Evolutionary conservation across 306 rosid species (phyloP).

Genomic region (Lathyrus tuberosus): DNA sequence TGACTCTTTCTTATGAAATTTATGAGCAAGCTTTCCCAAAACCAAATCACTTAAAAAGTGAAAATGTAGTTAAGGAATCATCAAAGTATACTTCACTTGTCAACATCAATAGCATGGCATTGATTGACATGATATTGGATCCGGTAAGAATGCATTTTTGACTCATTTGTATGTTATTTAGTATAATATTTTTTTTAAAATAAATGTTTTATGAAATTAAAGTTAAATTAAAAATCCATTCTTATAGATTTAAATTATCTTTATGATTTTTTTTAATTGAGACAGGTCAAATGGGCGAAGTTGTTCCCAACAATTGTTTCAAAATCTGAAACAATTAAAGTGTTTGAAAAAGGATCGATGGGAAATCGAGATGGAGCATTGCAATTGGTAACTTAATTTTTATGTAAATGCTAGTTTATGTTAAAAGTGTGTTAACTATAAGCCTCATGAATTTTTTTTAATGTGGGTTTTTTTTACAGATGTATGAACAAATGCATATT

Average conservation of each 20-base stretch:
- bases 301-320: slow-evolving; percentile 60
- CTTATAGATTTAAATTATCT: no score
- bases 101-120: slow-evolving; percentile 34
- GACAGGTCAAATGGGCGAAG: not conserved
- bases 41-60: slow-evolving; percentile 37
- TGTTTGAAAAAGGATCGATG: slow-evolving; percentile 47
- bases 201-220: no score
- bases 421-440: not conserved
- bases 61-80: slow-evolving; percentile 50
- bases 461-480: slow-evolving; percentile 45
- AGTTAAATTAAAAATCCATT: no score
- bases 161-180: not conserved
- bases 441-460: not conserved
- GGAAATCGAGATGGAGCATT: slow-evolving; percentile 56
- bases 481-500: slow-evolving; percentile 65
- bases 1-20: slow-evolving; percentile 41
- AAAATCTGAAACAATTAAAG: slow-evolving; percentile 54
- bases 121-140: slow-evolving; percentile 61
- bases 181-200: no score
- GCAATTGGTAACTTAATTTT: slow-evolving; percentile 65
- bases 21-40: slow-evolving; percentile 55
- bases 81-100: slow-evolving; percentile 61
- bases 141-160: slow-evolving; percentile 41
- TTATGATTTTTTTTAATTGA: no score
- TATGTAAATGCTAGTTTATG: not conserved